A percentile compares a stretch with the other conserved stretches of the same genome.
phyloP scores from a whole-genome alignment of 202 grass and related monocot genomes.

The Carex arenaria region DNA sequence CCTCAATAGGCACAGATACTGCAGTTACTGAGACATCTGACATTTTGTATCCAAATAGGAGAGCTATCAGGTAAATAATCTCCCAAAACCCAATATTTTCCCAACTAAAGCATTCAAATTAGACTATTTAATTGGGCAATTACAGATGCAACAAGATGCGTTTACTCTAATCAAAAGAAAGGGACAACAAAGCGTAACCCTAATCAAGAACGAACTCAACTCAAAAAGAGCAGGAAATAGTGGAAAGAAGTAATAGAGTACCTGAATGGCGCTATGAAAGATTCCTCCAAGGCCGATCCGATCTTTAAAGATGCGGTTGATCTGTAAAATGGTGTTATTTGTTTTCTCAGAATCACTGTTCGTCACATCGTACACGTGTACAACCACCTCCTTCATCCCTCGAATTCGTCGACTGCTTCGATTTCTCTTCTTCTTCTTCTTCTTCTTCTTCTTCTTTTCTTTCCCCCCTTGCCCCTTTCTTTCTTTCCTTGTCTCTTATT shows the following conservation, averaged over 20 bases:
- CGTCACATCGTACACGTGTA: constrained; percentile 97
- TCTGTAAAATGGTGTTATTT: constrained; percentile 91
- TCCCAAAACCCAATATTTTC: constrained; percentile 8
- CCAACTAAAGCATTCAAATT: background rate
- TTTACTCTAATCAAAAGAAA: background rate
- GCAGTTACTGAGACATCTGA: background rate
- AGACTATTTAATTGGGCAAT: constrained; percentile 2
- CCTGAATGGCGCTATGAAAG: constrained; percentile 99
- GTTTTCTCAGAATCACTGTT: constrained; percentile 93
- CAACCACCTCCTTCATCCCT: constrained; percentile 81
- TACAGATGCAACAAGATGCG: background rate
- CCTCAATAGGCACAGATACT: background rate
- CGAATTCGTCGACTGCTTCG: background rate
- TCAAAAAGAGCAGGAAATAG: background rate
- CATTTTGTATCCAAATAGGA: background rate
- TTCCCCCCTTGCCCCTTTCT: background rate
- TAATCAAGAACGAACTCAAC: background rate
- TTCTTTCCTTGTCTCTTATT: background rate
- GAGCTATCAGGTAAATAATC: background rate
- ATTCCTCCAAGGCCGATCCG: constrained; percentile 96
- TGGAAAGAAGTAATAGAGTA: constrained; percentile 8
- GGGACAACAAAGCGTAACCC: background rate
- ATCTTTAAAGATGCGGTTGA: constrained; percentile 99
- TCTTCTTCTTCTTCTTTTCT: background rate
- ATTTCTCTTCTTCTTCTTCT: background rate